Base-by-base conservation (phyloP, 192 early-diverging fungal genomes). In the Backusella liffmaniae region DNA sequence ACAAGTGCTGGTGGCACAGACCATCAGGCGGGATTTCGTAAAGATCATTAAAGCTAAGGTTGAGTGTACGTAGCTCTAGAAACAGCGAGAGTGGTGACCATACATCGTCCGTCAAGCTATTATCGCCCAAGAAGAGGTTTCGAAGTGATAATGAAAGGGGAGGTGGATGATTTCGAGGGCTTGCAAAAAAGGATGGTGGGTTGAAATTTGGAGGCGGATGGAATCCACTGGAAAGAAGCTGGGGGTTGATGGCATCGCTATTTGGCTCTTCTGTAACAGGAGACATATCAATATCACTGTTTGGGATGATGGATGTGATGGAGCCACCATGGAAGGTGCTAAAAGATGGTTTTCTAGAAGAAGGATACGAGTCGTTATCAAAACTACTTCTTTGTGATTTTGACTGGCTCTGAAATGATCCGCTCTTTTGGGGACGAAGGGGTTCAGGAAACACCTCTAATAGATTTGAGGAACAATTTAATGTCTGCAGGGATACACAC, bases 391-490 rank as follows among this genome's bases (percentile, higher is more conserved):
- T 62, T 62, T 62, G 56, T 4, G 56, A 62, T 62, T 29, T 26
- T 62, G 56, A 62, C 23, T 62, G 56, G 56, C 56, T 62, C 23
- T 62, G 56, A 29, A 62, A 62, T 23, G 56, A 62, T 13, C 56
- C 56, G 23, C 56, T 29, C 56, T 62, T 62, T 62, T 74, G 77
- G 15, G 80, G 75, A n/a, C 65, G 18, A 66, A 71, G 84, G 16
- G 94, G 94, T 53, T 91, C 86, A 36, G 94, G 95, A 82, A 97
- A 96, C 34, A 82, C 76, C 67, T 93, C 93, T 15, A 97, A 80
- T 44, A 93, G 73, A 72, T 97, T 97, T 30, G 93, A 95, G 3
- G 91, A 93, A 32, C 88, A 87, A 66, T 96, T 97, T 21, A 97
- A 80, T 16, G 84, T 76, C 29, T 82, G 82, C n/a, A 97, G 86